These are phyloP conservation scores for Leccinum ochraceum DNA, from an alignment of 768 basidiomycete genomes.

Conservation along the genomic window DNA sequence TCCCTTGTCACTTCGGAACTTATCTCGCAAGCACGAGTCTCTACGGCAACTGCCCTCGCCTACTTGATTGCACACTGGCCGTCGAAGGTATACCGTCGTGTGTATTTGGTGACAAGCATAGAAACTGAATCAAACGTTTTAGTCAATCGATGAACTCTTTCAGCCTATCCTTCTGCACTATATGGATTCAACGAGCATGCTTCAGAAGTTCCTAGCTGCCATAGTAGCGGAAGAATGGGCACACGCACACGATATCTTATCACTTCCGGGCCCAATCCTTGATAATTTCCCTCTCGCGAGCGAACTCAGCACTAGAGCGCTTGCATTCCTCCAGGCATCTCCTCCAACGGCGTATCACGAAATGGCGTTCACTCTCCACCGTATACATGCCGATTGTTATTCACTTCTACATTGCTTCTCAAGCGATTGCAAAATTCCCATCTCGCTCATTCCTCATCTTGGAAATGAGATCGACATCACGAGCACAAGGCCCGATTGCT, in stretches of 20 bases:
- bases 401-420: constrained; percentile 81
- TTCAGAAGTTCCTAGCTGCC: constrained; percentile 86
- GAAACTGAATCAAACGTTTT: constrained; percentile 2
- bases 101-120: not conserved
- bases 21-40: constrained; percentile 77
- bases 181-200: constrained; percentile 83
- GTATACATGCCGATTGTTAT: constrained; percentile 79
- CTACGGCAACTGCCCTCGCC: constrained; percentile 77
- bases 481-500: constrained; percentile 61
- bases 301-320: constrained; percentile 66
- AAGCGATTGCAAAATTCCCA: constrained; percentile 84
- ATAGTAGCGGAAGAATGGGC: constrained; percentile 95
- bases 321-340: constrained; percentile 70
- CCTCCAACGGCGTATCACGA: constrained; percentile 87
- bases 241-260: constrained; percentile 44
- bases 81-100: constrained; percentile 40
- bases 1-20: constrained; percentile 73
- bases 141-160: constrained; percentile 65
- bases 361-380: constrained; percentile 78
- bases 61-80: constrained; percentile 71
- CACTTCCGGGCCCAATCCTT: constrained; percentile 44
- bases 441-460: constrained; percentile 75
- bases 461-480: constrained; percentile 78
- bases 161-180: constrained; percentile 77
- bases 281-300: constrained; percentile 60